phyloP scores from a whole-genome alignment of 441 rosid genomes.

The Gossypium davidsonii region DNA sequence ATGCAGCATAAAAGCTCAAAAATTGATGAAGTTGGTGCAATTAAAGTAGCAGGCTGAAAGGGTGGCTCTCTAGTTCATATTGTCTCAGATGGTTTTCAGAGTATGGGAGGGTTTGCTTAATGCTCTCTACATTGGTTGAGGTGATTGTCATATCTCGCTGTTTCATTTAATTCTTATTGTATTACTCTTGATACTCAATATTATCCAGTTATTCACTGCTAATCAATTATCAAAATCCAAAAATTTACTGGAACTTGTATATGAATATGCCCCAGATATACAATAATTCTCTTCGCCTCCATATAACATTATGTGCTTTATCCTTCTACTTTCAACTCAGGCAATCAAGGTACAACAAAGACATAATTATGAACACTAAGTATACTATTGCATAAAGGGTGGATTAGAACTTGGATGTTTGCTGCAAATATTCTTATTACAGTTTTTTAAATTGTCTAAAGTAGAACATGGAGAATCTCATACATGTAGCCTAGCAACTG shows the following conservation, averaged over 20 bases:
- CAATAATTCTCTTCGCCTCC: not conserved
- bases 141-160: slow-evolving; percentile 22
- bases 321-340: not conserved
- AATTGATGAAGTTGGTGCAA: slow-evolving; percentile 80
- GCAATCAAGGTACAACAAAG: not conserved
- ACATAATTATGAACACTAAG: not conserved
- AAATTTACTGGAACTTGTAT: not conserved
- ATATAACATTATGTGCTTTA: not conserved
- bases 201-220: not conserved
- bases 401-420: not conserved
- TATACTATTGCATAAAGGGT: not conserved
- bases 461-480: not conserved
- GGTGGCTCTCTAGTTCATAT: slow-evolving; percentile 22
- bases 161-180: not conserved
- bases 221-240: not conserved
- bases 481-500: not conserved
- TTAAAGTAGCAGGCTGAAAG: slow-evolving; percentile 83
- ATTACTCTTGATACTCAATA: not conserved
- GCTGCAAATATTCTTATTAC: not conserved
- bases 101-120: slow-evolving; percentile 34
- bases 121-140: slow-evolving; percentile 32
- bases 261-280: not conserved
- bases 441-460: not conserved
- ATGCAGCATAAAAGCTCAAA: slow-evolving; percentile 86
- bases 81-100: slow-evolving; percentile 33